Percentiles rank a stretch among this genome's conserved stretches.
Evolutionary conservation across 1,139 yeast genomes (phyloP).

Genomic region (Lodderomyces pseudojiufengensis): DNA sequence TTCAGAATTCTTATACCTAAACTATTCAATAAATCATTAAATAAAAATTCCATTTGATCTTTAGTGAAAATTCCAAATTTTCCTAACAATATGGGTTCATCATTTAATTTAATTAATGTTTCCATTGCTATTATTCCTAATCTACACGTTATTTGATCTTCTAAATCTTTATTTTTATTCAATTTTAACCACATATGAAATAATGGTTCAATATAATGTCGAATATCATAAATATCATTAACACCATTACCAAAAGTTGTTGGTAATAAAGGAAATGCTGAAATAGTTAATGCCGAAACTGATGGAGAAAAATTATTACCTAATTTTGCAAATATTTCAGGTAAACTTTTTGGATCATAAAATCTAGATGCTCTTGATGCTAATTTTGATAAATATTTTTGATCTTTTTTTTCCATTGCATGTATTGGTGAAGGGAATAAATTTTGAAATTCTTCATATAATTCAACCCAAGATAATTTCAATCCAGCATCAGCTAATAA

Average conservation of each 20-base stretch:
- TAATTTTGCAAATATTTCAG: constrained; percentile 34
- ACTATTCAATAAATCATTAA: constrained; percentile 55
- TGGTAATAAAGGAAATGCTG: constrained; percentile 58
- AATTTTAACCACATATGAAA: constrained; percentile 74
- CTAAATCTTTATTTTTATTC: constrained; percentile 55
- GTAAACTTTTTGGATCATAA: constrained; percentile 37
- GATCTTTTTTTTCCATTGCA: constrained; percentile 40
- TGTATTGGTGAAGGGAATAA: constrained; percentile 36
- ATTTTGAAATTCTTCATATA: constrained; percentile 36
- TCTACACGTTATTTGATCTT: constrained; percentile 63
- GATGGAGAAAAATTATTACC: constrained; percentile 52
- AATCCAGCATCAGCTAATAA: constrained; percentile 40
- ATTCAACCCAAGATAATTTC: constrained; percentile 49
- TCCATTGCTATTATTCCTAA: constrained; percentile 61
- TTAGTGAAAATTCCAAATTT: constrained; percentile 60
- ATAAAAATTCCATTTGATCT: constrained; percentile 55
- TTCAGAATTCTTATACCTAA: constrained; percentile 44
- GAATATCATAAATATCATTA: constrained; percentile 35
- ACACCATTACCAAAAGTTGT: constrained; percentile 23
- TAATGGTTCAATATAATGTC: constrained; percentile 59
- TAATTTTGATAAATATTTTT: constrained; percentile 38
- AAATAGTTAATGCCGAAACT: constrained; percentile 56
- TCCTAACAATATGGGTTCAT: constrained; percentile 17
- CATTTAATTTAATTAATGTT: constrained; percentile 29
- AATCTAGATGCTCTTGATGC: constrained; percentile 48